Evolutionary conservation across 2,329 filamentous ascomycete genomes (phyloP).

Genomic region (Alternaria arborescens): DNA sequence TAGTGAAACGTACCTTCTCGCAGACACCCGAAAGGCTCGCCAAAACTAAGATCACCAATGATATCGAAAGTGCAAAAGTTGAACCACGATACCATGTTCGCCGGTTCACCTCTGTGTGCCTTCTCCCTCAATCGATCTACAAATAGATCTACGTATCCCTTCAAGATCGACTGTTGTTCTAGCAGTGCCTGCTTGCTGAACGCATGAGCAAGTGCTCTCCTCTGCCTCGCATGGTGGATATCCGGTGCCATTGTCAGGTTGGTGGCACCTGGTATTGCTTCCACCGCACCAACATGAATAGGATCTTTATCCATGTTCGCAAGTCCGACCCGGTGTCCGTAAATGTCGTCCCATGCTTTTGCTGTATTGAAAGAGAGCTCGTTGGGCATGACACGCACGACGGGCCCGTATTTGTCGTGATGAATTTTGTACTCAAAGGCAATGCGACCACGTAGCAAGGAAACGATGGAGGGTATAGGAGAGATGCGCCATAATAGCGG

Average conservation of each 20-base stretch:
- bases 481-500: constrained; percentile 42
- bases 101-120: constrained; percentile 34
- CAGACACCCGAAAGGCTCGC: constrained; percentile 45
- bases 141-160: constrained; percentile 53
- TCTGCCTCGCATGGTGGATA: constrained; percentile 50
- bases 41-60: constrained; percentile 45
- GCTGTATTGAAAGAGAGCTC: constrained; percentile 46
- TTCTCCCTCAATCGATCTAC: constrained; percentile 50
- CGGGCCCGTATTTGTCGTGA: constrained; percentile 47
- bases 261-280: constrained; percentile 47
- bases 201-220: constrained; percentile 52
- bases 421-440: constrained; percentile 42
- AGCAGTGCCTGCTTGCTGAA: constrained; percentile 53
- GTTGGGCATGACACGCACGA: constrained; percentile 47
- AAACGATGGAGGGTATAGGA: constrained; percentile 37
- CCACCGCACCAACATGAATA: constrained; percentile 48
- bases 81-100: constrained; percentile 48
- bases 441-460: constrained; percentile 39
- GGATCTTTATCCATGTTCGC: constrained; percentile 48
- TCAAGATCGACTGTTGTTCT: constrained; percentile 53
- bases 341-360: constrained; percentile 46
- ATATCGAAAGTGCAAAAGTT: constrained; percentile 48
- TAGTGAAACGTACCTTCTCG: constrained; percentile 31
- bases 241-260: constrained; percentile 52
- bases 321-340: constrained; percentile 42